Conservation (phyloP, 169 alveolate genomes). For the Babesia ovata region DNA sequence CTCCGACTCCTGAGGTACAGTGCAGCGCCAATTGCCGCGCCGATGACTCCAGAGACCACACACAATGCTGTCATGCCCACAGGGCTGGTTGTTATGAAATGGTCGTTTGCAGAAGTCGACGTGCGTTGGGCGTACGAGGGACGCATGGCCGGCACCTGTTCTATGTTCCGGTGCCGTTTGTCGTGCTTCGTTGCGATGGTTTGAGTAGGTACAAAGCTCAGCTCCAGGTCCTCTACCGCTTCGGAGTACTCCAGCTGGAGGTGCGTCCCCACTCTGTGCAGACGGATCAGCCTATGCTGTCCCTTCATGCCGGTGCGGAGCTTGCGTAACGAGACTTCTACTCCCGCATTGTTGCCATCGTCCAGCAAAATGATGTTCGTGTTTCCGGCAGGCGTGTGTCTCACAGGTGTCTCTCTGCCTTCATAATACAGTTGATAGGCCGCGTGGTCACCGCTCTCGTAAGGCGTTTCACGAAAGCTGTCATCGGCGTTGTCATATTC, state of each 20-base stretch:
- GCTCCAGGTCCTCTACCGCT: constrained; percentile 34
- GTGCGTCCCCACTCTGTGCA: constrained; percentile 14
- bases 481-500: neutral
- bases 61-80: neutral
- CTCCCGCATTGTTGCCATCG: constrained; percentile 12
- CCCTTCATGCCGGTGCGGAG: constrained; percentile 28
- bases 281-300: constrained; percentile 32
- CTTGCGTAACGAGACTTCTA: constrained; percentile 27
- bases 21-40: neutral
- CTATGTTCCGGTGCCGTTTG: neutral
- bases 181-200: constrained; percentile 2
- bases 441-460: neutral
- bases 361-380: constrained; percentile 15
- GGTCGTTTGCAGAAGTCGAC: neutral
- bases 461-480: neutral
- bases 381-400: neutral
- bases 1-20: constrained; percentile 8
- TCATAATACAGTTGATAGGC: too few relatives aligned
- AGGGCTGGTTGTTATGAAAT: neutral
- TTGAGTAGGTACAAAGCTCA: constrained; percentile 1
- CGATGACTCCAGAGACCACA: neutral
- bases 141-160: neutral
- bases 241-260: constrained; percentile 41
- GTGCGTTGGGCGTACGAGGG: constrained; percentile 8
- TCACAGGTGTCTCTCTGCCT: too few relatives aligned